Percentiles rank a stretch among this genome's conserved stretches.
Evolutionary conservation across 225 moss, liverwort and hornwort genomes (phyloP).

Genomic region (Sphagnum tenellum): DNA sequence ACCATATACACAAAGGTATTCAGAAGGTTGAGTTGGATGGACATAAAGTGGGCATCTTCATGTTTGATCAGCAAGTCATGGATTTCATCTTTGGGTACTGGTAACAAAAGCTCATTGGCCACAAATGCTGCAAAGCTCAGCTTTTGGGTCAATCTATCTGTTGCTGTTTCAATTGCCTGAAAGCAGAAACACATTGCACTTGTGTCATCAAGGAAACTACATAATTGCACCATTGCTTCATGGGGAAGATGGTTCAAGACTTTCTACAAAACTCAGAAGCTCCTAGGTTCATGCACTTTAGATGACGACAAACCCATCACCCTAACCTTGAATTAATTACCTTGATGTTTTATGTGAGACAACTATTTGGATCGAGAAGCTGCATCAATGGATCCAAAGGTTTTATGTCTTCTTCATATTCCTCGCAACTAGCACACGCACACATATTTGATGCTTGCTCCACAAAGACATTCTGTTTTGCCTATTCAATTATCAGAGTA

Average conservation of each 20-base stretch:
- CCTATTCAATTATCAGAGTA: too few species aligned
- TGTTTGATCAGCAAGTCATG: conserved; percentile 38
- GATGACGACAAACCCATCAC: too few species aligned
- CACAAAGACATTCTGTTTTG: conserved; percentile 3
- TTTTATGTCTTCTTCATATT: background rate
- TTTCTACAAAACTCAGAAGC: too few species aligned
- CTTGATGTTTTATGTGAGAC: too few species aligned
- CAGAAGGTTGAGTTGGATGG: conserved; percentile 51
- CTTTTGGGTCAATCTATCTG: conserved; percentile 40
- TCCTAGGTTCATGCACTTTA: too few species aligned
- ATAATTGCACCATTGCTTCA: too few species aligned
- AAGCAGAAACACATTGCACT: background rate
- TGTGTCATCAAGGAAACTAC: too few species aligned
- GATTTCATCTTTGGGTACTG: conserved; percentile 39
- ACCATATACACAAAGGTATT: conserved; percentile 68
- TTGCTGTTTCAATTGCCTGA: conserved; percentile 53
- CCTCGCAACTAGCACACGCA: background rate
- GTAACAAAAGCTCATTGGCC: conserved; percentile 55
- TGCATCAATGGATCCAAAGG: too few species aligned
- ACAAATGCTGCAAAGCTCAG: conserved; percentile 41
- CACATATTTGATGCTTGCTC: background rate
- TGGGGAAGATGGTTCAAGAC: too few species aligned
- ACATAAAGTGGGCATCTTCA: conserved; percentile 48
- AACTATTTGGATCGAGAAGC: too few species aligned
- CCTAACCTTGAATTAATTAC: too few species aligned